These are phyloP conservation scores for Fusarium sp. DNA, from an alignment of 2,329 filamentous ascomycete species.

Conservation along the genomic window DNA sequence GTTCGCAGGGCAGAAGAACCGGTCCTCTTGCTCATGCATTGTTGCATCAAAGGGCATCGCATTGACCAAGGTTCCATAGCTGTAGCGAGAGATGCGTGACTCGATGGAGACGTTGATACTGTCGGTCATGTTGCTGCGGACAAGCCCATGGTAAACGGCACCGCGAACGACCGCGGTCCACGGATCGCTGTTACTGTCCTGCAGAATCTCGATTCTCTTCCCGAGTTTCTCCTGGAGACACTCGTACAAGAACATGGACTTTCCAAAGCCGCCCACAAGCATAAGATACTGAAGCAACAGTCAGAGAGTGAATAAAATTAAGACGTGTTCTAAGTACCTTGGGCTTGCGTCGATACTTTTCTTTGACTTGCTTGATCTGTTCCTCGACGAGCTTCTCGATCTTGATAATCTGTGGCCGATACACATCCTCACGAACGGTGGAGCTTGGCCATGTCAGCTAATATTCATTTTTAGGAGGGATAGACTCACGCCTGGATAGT, in stretches of 20 bases:
- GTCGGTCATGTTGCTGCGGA: neutral
- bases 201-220: constrained; percentile 46
- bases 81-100: constrained; percentile 46
- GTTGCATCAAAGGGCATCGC: constrained; percentile 20
- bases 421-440: constrained; percentile 30
- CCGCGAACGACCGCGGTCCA: constrained; percentile 53
- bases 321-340: constrained; percentile 41
- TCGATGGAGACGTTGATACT: constrained; percentile 33
- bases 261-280: constrained; percentile 56
- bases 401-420: constrained; percentile 38
- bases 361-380: constrained; percentile 45
- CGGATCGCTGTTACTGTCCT: constrained; percentile 48
- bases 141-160: constrained; percentile 47
- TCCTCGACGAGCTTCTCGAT: constrained; percentile 41
- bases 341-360: constrained; percentile 36
- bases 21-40: constrained; percentile 36
- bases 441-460: neutral
- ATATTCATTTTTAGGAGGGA: too few relatives aligned
- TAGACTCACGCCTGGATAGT: constrained; percentile 19
- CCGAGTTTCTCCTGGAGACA: constrained; percentile 28
- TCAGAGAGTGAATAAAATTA: neutral
- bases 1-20: constrained; percentile 19
- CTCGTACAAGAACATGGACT: constrained; percentile 47
- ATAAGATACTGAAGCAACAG: constrained; percentile 49
- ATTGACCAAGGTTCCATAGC: constrained; percentile 42